Base-by-base conservation (phyloP, 306 rosid genomes). In the Lupinus albus region DNA sequence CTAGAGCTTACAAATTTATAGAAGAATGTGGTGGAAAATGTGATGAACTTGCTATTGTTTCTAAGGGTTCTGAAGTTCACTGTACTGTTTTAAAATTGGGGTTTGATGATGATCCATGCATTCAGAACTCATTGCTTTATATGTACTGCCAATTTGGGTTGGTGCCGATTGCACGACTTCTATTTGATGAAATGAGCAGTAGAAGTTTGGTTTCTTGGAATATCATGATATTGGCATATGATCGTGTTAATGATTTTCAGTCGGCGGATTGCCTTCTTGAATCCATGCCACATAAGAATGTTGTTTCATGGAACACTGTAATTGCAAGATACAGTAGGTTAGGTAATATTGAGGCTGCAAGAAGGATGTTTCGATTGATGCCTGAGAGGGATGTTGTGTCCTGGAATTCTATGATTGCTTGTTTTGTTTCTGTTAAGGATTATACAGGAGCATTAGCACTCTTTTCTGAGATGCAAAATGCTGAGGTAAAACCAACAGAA, bases 221-320 rank as follows among this genome's bases (percentile, higher is more conserved):
- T 68, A 81, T 86, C 49, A 86, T 89, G 88, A 76, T 89, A 35
- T 75, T 84, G 0, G 88, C 84, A 0, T 89, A 86, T 42, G 67
- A 89, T 71, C 85, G 61, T 45, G 13, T 75, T 16, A 32, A 32
- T 6, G 88, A 89, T 69, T 81, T 66, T 58, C 64, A 77, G 12
- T 55, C 85, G 0, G 85, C 89, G 6, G 83, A 84, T 84, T 10
- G 15, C 39, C 86, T 89, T 45, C 71, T 84, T 7, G 61, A 12
- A 8, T 61, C 42, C 9, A 89, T 86, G 89, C 96, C 96, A 21
- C 48, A 10, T 69, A 86, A 68, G 76, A 84, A 81, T 73, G 83
- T 86, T 59, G 83, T 79, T 46, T 86, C 92, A 6, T 86, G 89
- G 92, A 89, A 89, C 61, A 89, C 84, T 1, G 8, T 84, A n/a